Conservation (phyloP, 305 asterid species). For the Stenogyne calaminthoides region DNA sequence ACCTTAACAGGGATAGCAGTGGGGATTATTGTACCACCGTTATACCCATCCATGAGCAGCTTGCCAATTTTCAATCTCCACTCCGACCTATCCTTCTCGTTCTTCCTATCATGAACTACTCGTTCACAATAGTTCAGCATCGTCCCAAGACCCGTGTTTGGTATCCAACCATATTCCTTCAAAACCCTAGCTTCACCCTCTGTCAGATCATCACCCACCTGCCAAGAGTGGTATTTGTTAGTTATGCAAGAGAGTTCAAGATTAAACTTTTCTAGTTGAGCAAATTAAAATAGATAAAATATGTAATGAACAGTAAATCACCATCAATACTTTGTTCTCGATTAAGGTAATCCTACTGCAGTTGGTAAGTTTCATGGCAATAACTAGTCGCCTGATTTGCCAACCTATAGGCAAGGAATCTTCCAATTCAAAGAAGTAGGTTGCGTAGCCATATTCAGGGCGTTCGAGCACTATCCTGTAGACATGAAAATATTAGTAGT, state of each 20-base stretch:
- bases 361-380: slow-evolving; percentile 81
- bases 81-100: slow-evolving; percentile 65
- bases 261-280: background rate
- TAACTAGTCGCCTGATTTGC: slow-evolving; percentile 83
- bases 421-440: slow-evolving; percentile 84
- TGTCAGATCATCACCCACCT: slow-evolving; percentile 83
- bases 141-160: slow-evolving; percentile 81
- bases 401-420: slow-evolving; percentile 61
- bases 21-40: slow-evolving; percentile 59
- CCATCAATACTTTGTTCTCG: slow-evolving; percentile 79
- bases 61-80: slow-evolving; percentile 90
- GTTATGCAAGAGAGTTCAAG: background rate
- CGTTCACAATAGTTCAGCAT: slow-evolving; percentile 91
- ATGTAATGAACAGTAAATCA: slow-evolving; percentile 36
- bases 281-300: slow-evolving; percentile 15
- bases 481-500: slow-evolving; percentile 29
- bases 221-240: slow-evolving; percentile 4
- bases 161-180: slow-evolving; percentile 80
- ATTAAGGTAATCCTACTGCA: slow-evolving; percentile 70
- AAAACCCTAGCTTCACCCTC: slow-evolving; percentile 89
- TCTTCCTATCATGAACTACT: slow-evolving; percentile 74
- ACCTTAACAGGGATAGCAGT: slow-evolving; percentile 37
- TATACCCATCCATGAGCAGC: slow-evolving; percentile 77
- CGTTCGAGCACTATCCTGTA: slow-evolving; percentile 98
- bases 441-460: slow-evolving; percentile 96